A percentile compares a stretch with the other conserved stretches of the same genome.
These are phyloP conservation scores for Microbotryomycetes sp. DNA, from an alignment of 1,284 basidiomycete species.

Conservation along the genomic window DNA sequence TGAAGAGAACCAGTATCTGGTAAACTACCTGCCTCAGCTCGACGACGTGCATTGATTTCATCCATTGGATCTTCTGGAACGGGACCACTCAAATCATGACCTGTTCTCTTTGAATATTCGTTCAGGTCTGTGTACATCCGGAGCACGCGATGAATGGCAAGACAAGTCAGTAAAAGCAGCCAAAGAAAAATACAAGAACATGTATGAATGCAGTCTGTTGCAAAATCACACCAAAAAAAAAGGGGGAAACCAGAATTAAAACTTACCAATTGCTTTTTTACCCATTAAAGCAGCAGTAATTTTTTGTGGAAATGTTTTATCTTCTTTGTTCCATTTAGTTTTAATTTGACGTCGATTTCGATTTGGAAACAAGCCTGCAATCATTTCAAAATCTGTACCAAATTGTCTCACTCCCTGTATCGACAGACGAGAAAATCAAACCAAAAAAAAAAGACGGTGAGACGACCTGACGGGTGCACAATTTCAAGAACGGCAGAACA, in stretches of 20 bases:
- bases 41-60: conserved; percentile 28
- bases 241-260: too few relatives aligned
- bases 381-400: conserved; percentile 75
- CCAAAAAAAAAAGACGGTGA: conserved; percentile 6
- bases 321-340: conserved; percentile 82
- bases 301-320: conserved; percentile 59
- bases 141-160: not conserved
- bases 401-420: conserved; percentile 71
- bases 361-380: conserved; percentile 48
- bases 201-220: too few relatives aligned
- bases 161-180: not conserved
- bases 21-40: conserved; percentile 11
- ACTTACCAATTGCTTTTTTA: conserved; percentile 31
- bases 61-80: conserved; percentile 35
- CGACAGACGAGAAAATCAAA: not conserved
- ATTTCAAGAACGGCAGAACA: conserved; percentile 36
- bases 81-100: conserved; percentile 29
- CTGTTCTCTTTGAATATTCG: conserved; percentile 22
- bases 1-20: not conserved
- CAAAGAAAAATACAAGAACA: not conserved
- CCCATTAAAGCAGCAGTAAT: conserved; percentile 37
- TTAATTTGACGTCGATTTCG: conserved; percentile 83
- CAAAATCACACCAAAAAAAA: too few relatives aligned
- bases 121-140: conserved; percentile 19
- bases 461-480: not conserved